These are phyloP conservation scores for Pseudophaeomoniella oleicola DNA, from an alignment of 2,329 filamentous ascomycete species.

Conservation along the genomic window DNA sequence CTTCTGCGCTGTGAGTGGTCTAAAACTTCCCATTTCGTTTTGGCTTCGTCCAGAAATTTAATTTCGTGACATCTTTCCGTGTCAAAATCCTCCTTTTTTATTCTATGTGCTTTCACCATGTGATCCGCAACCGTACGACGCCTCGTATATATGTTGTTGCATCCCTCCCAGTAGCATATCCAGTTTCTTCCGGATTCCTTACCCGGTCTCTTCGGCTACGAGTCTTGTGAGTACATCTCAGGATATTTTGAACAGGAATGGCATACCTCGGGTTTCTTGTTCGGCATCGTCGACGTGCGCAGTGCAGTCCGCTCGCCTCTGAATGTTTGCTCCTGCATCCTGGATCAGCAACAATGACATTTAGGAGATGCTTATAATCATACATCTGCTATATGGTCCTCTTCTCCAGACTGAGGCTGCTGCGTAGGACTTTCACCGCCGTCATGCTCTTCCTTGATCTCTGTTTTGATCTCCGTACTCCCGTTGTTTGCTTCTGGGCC, in stretches of 20 bases:
- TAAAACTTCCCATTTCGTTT: background rate
- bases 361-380: too few species aligned
- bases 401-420: background rate
- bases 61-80: background rate
- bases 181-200: background rate
- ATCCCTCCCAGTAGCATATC: background rate
- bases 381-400: background rate
- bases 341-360: too few species aligned
- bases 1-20: background rate
- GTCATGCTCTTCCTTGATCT: too few species aligned
- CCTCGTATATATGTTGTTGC: background rate
- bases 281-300: background rate
- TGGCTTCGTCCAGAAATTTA: background rate
- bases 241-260: background rate
- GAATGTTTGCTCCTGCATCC: too few species aligned
- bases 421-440: too few species aligned
- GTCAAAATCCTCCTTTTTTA: background rate
- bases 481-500: too few species aligned
- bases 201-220: background rate
- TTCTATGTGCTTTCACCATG: background rate
- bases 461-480: too few species aligned
- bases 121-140: background rate
- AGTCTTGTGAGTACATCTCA: background rate
- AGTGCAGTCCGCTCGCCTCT: too few species aligned
- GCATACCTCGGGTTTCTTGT: background rate